A percentile compares a stretch with the other conserved stretches of the same genome.
Conservation (phyloP, 1,139 yeast genomes). For the Kurtzmaniella quercitrusa region DNA sequence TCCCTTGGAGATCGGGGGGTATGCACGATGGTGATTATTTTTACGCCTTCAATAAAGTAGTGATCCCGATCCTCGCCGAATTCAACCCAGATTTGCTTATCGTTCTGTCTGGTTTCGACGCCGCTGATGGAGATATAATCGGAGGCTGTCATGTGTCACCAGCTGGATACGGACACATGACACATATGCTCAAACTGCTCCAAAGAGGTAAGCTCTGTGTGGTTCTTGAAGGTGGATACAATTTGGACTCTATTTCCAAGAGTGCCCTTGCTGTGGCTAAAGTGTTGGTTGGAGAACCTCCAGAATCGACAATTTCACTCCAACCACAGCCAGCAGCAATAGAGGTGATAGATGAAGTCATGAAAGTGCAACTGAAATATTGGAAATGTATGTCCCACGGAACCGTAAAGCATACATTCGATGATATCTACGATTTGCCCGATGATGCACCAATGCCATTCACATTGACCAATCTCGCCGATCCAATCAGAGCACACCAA, state of each 20-base stretch:
- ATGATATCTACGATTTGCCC: conserved; percentile 36
- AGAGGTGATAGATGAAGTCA: conserved; percentile 83
- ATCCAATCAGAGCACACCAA: conserved; percentile 72
- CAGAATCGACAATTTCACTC: conserved; percentile 60
- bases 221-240: conserved; percentile 94
- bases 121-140: conserved; percentile 96
- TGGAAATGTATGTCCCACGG: conserved; percentile 90
- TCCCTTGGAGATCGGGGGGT: conserved; percentile 93
- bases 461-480: conserved; percentile 50
- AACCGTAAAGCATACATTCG: conserved; percentile 32
- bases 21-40: conserved; percentile 95
- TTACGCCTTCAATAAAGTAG: conserved; percentile 84
- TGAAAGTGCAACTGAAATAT: conserved; percentile 73
- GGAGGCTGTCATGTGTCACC: conserved; percentile 98
- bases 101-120: conserved; percentile 94
- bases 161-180: conserved; percentile 94
- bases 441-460: conserved; percentile 19
- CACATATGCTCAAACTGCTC: conserved; percentile 81
- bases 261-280: conserved; percentile 93
- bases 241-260: conserved; percentile 81
- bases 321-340: conserved; percentile 76
- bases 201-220: conserved; percentile 89
- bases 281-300: conserved; percentile 91
- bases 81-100: conserved; percentile 91
- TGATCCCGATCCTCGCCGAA: conserved; percentile 85